phyloP scores from a whole-genome alignment of 495 filamentous ascomycete genomes.

The Corynascus novoguineensis region DNA sequence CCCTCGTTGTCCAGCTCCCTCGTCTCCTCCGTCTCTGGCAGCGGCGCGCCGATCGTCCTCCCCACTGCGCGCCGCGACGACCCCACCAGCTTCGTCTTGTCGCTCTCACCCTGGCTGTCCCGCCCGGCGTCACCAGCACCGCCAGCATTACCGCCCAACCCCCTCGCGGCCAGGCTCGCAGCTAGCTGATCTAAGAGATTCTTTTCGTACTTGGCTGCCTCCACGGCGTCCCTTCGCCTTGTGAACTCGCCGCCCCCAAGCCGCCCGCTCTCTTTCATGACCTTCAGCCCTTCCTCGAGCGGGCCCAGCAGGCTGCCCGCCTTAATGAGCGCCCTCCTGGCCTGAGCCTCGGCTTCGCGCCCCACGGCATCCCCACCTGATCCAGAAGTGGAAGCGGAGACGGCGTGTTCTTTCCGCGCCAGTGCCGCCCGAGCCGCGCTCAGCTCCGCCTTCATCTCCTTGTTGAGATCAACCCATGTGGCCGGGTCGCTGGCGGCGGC shows the following conservation, averaged over 20 bases:
- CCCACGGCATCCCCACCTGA: conserved; percentile 41
- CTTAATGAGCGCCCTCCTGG: conserved; percentile 75
- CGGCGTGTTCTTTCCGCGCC: conserved; percentile 65
- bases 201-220: conserved; percentile 71
- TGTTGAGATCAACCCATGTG: conserved; percentile 81
- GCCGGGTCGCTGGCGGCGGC: conserved; percentile 64
- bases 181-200: conserved; percentile 81
- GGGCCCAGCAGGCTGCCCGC: conserved; percentile 61
- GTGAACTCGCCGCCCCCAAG: conserved; percentile 86
- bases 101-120: conserved; percentile 25
- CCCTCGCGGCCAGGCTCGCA: conserved; percentile 57
- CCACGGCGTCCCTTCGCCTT: conserved; percentile 71
- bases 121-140: conserved; percentile 20
- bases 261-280: conserved; percentile 38
- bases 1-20: conserved; percentile 86
- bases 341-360: conserved; percentile 66
- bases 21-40: conserved; percentile 80
- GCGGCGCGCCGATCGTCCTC: conserved; percentile 68
- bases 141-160: conserved; percentile 21
- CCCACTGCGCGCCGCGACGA: conserved; percentile 38
- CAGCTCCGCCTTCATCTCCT: conserved; percentile 73
- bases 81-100: conserved; percentile 29
- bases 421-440: conserved; percentile 76
- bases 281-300: conserved; percentile 66
- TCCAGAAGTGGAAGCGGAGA: too few relatives aligned